These are phyloP conservation scores for Coemansia sp. DNA, from an alignment of 192 early-diverging fungal genomes.

Conservation along the genomic window DNA sequence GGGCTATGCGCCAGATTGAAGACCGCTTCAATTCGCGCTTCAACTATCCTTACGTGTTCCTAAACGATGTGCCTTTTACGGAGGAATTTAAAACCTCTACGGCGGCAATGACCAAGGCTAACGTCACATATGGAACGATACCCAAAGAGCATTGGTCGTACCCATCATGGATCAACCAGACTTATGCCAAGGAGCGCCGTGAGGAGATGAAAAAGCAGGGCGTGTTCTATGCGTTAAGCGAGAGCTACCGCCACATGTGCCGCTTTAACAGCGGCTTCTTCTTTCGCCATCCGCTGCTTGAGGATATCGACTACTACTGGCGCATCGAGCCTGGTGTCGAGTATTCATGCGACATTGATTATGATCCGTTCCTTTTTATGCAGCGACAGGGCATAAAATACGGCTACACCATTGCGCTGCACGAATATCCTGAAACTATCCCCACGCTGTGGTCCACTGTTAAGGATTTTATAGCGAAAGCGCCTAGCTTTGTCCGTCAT, in stretches of 20 bases:
- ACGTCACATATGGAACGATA: conserved; percentile 65
- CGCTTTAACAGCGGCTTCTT: conserved; percentile 79
- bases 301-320: conserved; percentile 84
- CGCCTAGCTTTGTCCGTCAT: conserved; percentile 55
- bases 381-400: conserved; percentile 75
- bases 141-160: conserved; percentile 77
- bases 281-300: conserved; percentile 66
- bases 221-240: conserved; percentile 65
- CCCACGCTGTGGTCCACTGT: conserved; percentile 70
- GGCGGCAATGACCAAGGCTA: conserved; percentile 56
- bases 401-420: conserved; percentile 73
- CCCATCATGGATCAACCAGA: conserved; percentile 75
- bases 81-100: conserved; percentile 64
- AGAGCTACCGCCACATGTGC: conserved; percentile 79
- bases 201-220: conserved; percentile 55
- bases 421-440: conserved; percentile 69
- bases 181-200: conserved; percentile 53
- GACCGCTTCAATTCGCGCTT: conserved; percentile 76
- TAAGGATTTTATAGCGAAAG: conserved; percentile 51
- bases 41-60: conserved; percentile 84
- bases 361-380: conserved; percentile 84
- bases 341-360: conserved; percentile 76
- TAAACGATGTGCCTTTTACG: conserved; percentile 77
- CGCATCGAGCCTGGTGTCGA: conserved; percentile 81
- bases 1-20: conserved; percentile 72